These are phyloP conservation scores for Pugionium dolabratum DNA, from an alignment of 345 rosid species.

Conservation along the genomic window DNA sequence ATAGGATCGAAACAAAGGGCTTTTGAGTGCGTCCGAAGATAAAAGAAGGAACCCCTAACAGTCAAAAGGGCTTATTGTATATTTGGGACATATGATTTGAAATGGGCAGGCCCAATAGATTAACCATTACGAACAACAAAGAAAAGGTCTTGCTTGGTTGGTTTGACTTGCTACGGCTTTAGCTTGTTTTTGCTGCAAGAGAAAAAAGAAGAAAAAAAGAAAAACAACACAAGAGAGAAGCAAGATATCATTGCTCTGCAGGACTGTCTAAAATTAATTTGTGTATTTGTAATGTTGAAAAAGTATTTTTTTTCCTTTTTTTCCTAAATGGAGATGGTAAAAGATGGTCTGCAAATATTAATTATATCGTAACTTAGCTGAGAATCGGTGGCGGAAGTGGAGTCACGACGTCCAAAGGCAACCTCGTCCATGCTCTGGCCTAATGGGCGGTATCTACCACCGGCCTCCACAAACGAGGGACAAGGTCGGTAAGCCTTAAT, in stretches of 20 bases:
- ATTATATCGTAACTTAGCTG: constrained; percentile 3
- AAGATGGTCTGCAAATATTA: too few species aligned
- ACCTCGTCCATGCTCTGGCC: constrained; percentile 98
- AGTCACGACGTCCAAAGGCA: constrained; percentile 58
- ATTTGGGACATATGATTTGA: too few species aligned
- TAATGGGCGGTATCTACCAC: constrained; percentile 70
- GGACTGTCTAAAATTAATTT: neutral
- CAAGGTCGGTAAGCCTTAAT: constrained; percentile 96
- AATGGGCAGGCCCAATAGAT: too few species aligned
- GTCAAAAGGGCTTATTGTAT: too few species aligned
- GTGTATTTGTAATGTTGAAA: too few species aligned
- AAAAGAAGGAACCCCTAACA: too few species aligned
- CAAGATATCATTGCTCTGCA: constrained; percentile 6
- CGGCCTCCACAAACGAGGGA: constrained; percentile 82
- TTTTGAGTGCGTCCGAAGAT: too few species aligned
- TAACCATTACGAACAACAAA: neutral
- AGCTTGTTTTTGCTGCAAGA: constrained; percentile 4
- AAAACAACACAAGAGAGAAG: neutral
- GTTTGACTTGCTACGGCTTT: constrained; percentile 7
- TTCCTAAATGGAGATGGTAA: too few species aligned
- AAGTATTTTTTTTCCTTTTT: too few species aligned
- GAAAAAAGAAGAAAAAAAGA: too few species aligned
- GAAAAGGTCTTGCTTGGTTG: constrained; percentile 1
- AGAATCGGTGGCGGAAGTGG: constrained; percentile 20
- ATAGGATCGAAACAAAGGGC: too few species aligned